A percentile compares a stretch with the other conserved stretches of the same genome.
Evolutionary conservation across 208 protist species (phyloP).

Genomic region (Trichomonas gallinae): DNA sequence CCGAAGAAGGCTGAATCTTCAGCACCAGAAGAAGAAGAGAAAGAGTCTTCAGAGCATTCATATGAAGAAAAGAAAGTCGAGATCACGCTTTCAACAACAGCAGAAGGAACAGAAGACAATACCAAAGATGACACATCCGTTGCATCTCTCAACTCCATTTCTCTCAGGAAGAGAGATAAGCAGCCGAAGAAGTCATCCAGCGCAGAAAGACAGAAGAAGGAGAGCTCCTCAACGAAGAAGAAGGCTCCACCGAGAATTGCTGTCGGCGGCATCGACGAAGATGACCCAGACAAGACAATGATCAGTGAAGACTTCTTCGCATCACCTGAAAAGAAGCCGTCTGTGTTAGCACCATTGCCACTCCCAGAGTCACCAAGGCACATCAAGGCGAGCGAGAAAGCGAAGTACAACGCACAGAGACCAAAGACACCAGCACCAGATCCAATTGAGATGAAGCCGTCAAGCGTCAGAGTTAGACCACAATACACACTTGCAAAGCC

Average conservation of each 20-base stretch:
- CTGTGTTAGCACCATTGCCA: neutral
- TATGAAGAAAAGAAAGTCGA: too few species aligned
- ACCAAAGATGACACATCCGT: neutral
- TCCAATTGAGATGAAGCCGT: neutral
- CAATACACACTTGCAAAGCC: neutral
- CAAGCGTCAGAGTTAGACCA: neutral
- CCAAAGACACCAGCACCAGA: neutral
- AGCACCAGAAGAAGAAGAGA: neutral
- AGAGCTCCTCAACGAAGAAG: neutral
- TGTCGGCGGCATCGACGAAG: neutral
- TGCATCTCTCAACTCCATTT: neutral
- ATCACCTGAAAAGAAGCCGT: neutral
- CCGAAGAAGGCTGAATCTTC: neutral
- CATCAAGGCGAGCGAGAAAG: neutral
- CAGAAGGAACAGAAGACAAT: neutral
- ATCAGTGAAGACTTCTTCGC: neutral
- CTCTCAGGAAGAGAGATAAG: neutral
- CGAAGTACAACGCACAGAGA: neutral
- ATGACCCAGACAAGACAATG: neutral
- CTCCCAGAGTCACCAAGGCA: neutral
- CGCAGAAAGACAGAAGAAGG: neutral
- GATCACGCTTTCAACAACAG: neutral
- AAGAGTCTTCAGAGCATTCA: too few species aligned
- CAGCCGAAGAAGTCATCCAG: neutral
- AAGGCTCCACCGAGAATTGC: neutral